Percentiles rank a stretch among this genome's conserved stretches.
Evolutionary conservation across 768 basidiomycete species (phyloP).

Genomic region (Pluteus cervinus): DNA sequence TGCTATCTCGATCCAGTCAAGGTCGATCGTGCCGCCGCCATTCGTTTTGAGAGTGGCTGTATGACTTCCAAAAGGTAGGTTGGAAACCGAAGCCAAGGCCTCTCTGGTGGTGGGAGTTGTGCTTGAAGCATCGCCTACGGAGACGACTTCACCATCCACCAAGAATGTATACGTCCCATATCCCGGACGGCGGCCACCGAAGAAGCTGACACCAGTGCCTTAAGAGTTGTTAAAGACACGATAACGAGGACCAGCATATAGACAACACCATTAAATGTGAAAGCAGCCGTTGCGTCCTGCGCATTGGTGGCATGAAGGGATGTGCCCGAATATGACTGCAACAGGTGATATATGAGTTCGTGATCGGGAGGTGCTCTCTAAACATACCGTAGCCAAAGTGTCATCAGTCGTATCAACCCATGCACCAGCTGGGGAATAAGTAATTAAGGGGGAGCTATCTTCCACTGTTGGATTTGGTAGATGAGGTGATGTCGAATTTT

Average conservation of each 20-base stretch:
- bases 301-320: slow-evolving; percentile 38
- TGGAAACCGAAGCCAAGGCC: slow-evolving; percentile 36
- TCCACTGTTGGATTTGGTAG: no score
- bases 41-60: slow-evolving; percentile 41
- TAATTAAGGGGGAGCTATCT: slow-evolving; percentile 49
- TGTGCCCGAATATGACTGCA: slow-evolving; percentile 35
- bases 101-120: slow-evolving; percentile 23
- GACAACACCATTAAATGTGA: slow-evolving; percentile 43
- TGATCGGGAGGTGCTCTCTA: slow-evolving; percentile 12
- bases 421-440: slow-evolving; percentile 41
- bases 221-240: background rate
- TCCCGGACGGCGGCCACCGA: slow-evolving; percentile 37
- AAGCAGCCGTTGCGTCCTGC: slow-evolving; percentile 42
- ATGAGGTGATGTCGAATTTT: background rate
- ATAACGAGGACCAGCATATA: background rate
- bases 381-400: slow-evolving; percentile 31
- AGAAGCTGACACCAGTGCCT: slow-evolving; percentile 50
- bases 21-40: slow-evolving; percentile 37
- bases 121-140: slow-evolving; percentile 27
- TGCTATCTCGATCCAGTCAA: slow-evolving; percentile 42
- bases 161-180: slow-evolving; percentile 41
- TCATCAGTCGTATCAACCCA: slow-evolving; percentile 42
- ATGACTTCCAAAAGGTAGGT: slow-evolving; percentile 39
- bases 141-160: slow-evolving; percentile 35
- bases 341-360: background rate